phyloP scores from a whole-genome alignment of 495 filamentous ascomycete species.

The Penicillium soppii region DNA sequence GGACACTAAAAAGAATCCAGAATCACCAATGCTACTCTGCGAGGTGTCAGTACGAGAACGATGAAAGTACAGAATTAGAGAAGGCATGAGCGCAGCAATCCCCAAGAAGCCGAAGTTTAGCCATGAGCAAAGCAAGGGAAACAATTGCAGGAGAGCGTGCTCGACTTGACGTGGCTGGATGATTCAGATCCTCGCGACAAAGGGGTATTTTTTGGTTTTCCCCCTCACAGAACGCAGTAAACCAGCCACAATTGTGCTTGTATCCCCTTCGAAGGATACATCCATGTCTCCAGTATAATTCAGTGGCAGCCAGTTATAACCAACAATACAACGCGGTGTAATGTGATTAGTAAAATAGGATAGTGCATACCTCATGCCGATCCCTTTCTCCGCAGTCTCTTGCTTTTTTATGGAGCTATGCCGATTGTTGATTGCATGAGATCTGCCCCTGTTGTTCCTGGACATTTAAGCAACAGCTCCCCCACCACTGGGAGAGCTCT shows the following conservation, averaged over 20 bases:
- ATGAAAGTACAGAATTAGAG: no score
- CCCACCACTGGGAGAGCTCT: background rate
- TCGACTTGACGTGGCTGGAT: no score
- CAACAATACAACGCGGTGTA: background rate
- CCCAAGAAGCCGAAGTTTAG: no score
- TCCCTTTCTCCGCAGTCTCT: conserved; percentile 3
- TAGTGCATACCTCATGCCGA: conserved; percentile 6
- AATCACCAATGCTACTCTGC: no score
- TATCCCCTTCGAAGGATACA: conserved; percentile 1
- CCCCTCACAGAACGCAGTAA: background rate
- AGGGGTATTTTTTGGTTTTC: no score
- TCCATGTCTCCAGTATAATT: background rate
- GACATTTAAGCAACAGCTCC: background rate
- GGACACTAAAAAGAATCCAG: no score
- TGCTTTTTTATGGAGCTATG: background rate
- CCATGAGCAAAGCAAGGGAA: no score
- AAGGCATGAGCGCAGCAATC: no score
- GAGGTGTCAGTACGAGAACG: no score
- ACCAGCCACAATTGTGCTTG: conserved; percentile 3
- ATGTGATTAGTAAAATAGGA: background rate
- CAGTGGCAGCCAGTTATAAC: background rate
- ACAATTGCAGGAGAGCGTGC: no score
- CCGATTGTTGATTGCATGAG: no score
- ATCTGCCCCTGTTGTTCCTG: background rate
- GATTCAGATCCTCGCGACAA: no score